phyloP scores from a whole-genome alignment of 495 filamentous ascomycete genomes.

The Talaromyces adpressus region DNA sequence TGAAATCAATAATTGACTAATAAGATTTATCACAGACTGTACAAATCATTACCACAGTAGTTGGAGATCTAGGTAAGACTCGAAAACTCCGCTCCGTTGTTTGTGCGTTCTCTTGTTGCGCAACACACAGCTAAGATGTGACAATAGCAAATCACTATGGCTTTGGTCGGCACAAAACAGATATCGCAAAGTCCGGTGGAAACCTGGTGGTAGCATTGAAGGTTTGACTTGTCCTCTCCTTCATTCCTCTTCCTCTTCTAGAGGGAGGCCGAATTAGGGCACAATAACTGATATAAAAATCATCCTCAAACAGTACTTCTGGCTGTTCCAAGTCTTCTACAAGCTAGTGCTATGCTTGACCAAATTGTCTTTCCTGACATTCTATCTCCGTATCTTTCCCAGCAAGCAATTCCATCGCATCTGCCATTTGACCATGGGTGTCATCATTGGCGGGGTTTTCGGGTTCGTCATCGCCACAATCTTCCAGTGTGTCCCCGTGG shows the following conservation, averaged over 20 bases:
- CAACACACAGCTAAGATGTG: background rate
- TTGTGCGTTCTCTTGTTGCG: background rate
- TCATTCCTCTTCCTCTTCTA: background rate
- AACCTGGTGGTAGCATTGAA: slow-evolving; percentile 12
- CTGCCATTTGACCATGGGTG: slow-evolving; percentile 15
- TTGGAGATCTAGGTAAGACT: slow-evolving; percentile 19
- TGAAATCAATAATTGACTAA: background rate
- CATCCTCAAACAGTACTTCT: slow-evolving; percentile 19
- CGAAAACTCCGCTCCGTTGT: background rate
- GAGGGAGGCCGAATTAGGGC: background rate
- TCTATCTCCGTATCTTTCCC: slow-evolving; percentile 31
- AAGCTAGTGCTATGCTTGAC: slow-evolving; percentile 27
- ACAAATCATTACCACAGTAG: slow-evolving; percentile 15
- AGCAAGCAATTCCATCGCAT: slow-evolving; percentile 17
- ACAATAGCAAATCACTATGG: slow-evolving; percentile 13
- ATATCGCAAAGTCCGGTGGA: slow-evolving; percentile 12
- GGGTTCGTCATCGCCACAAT: slow-evolving; percentile 28
- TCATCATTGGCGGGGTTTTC: slow-evolving; percentile 13
- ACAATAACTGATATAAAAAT: background rate
- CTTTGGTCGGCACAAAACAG: slow-evolving; percentile 14
- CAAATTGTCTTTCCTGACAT: slow-evolving; percentile 27
- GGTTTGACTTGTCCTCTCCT: background rate
- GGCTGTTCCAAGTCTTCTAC: slow-evolving; percentile 29
- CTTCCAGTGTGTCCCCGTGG: slow-evolving; percentile 37
- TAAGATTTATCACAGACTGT: slow-evolving; percentile 8